Percentiles rank a stretch among this genome's conserved stretches.
Evolutionary conservation across 2,329 filamentous ascomycete genomes (phyloP).

Genomic region (Neonectria punicea): DNA sequence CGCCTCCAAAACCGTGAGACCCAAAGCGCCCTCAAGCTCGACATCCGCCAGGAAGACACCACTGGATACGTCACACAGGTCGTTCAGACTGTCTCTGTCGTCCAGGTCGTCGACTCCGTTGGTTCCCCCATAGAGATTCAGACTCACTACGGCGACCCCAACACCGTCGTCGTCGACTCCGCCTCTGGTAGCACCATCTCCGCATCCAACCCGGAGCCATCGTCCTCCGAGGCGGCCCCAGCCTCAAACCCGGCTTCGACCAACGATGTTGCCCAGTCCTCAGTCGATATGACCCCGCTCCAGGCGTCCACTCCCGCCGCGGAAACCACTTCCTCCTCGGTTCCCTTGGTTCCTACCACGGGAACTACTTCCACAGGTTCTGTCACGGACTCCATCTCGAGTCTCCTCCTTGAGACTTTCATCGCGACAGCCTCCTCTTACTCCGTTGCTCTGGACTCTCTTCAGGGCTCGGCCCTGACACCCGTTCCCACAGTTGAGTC

Average conservation of each 20-base stretch:
- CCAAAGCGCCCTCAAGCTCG: conserved; percentile 29
- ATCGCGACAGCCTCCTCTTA: conserved; percentile 21
- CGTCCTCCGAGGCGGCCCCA: conserved; percentile 37
- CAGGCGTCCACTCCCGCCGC: conserved; percentile 28
- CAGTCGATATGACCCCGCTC: conserved; percentile 35
- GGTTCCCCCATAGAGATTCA: conserved; percentile 57
- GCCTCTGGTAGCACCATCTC: conserved; percentile 51
- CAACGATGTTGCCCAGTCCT: conserved; percentile 35
- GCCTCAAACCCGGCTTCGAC: conserved; percentile 36
- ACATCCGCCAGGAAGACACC: conserved; percentile 32
- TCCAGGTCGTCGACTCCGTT: conserved; percentile 61
- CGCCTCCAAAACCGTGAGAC: conserved; percentile 40
- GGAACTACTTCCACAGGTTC: conserved; percentile 23
- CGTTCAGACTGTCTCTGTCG: conserved; percentile 65
- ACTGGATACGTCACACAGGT: conserved; percentile 55
- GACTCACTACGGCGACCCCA: conserved; percentile 54
- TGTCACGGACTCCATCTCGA: conserved; percentile 4
- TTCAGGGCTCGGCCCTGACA: conserved; percentile 28
- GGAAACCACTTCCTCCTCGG: conserved; percentile 31
- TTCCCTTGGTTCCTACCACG: conserved; percentile 29
- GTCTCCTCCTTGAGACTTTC: conserved; percentile 19
- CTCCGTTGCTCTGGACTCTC: conserved; percentile 10
- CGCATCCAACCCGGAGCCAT: conserved; percentile 42
- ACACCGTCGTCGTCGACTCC: conserved; percentile 51
- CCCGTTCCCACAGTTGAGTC: conserved; percentile 29